A percentile compares a stretch with the other conserved stretches of the same genome.
Conservation (phyloP, 441 rosid species). For the Gossypium davidsonii region DNA sequence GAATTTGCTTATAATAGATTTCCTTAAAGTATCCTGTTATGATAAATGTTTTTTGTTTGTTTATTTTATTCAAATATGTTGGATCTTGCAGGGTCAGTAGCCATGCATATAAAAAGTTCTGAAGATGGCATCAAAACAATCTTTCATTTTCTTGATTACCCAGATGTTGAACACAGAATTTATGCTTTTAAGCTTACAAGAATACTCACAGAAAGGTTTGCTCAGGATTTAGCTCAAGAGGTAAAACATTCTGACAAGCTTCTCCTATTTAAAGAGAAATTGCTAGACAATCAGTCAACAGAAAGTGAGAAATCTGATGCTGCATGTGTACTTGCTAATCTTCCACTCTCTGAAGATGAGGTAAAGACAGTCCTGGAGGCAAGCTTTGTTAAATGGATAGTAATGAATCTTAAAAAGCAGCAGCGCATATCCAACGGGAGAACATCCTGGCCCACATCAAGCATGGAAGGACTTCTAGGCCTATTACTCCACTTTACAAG, state of each 20-base stretch:
- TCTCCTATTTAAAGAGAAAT: constrained; percentile 24
- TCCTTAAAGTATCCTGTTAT: background rate
- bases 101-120: constrained; percentile 21
- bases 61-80: constrained; percentile 2
- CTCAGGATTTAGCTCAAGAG: constrained; percentile 27
- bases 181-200: constrained; percentile 32
- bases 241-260: constrained; percentile 24
- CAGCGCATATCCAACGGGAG: constrained; percentile 18
- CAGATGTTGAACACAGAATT: constrained; percentile 29
- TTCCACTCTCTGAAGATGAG: constrained; percentile 28
- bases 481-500: constrained; percentile 33
- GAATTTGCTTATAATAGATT: constrained; percentile 1
- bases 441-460: constrained; percentile 22
- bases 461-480: constrained; percentile 38
- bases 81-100: constrained; percentile 29
- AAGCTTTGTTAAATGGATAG: constrained; percentile 31
- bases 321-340: constrained; percentile 36
- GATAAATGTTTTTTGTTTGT: background rate
- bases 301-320: constrained; percentile 39
- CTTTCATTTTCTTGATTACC: constrained; percentile 25
- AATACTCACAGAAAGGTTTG: constrained; percentile 27
- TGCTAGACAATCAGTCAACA: constrained; percentile 28
- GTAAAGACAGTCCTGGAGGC: constrained; percentile 28
- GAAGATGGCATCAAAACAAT: constrained; percentile 30
- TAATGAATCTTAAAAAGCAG: constrained; percentile 20